A percentile compares a stretch with the other conserved stretches of the same genome.
phyloP scores from a whole-genome alignment of 2,329 filamentous ascomycete genomes.

The Fusarium buharicum region DNA sequence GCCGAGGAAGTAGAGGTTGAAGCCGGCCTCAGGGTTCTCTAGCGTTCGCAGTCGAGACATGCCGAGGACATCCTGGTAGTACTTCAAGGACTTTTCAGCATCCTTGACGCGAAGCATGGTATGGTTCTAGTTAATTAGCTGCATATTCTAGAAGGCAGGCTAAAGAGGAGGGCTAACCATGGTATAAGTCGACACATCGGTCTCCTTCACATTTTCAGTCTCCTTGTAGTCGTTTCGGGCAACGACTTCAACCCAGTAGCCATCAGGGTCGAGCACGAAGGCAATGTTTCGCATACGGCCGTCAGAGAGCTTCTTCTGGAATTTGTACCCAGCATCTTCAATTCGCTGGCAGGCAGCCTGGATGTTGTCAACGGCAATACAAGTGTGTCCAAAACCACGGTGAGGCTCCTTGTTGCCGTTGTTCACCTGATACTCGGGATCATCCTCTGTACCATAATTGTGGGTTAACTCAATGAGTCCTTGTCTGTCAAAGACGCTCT shows the following conservation, averaged over 20 bases:
- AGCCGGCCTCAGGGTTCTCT: slow-evolving; percentile 76
- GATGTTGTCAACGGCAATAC: slow-evolving; percentile 83
- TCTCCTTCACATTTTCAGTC: slow-evolving; percentile 76
- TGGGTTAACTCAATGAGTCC: slow-evolving; percentile 88
- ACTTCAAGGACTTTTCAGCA: slow-evolving; percentile 76
- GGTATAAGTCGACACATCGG: slow-evolving; percentile 79
- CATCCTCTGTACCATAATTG: slow-evolving; percentile 89
- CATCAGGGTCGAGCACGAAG: slow-evolving; percentile 88
- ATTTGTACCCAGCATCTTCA: slow-evolving; percentile 89
- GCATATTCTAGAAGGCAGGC: not conserved
- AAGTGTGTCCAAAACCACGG: slow-evolving; percentile 86
- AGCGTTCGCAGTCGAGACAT: slow-evolving; percentile 82
- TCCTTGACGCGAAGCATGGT: slow-evolving; percentile 97
- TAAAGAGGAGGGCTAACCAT: slow-evolving; percentile 57
- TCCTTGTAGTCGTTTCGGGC: slow-evolving; percentile 76
- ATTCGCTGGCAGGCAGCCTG: slow-evolving; percentile 90
- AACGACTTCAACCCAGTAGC: slow-evolving; percentile 87
- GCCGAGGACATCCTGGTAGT: slow-evolving; percentile 87
- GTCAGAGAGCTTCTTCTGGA: slow-evolving; percentile 94
- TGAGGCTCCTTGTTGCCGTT: slow-evolving; percentile 93
- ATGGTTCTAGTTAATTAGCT: slow-evolving; percentile 69
- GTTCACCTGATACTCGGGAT: slow-evolving; percentile 80
- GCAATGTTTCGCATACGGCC: slow-evolving; percentile 89
- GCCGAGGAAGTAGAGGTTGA: slow-evolving; percentile 93
- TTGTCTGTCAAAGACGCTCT: slow-evolving; percentile 81